phyloP scores from a whole-genome alignment of 495 filamentous ascomycete species.

The Parmelia sp. region DNA sequence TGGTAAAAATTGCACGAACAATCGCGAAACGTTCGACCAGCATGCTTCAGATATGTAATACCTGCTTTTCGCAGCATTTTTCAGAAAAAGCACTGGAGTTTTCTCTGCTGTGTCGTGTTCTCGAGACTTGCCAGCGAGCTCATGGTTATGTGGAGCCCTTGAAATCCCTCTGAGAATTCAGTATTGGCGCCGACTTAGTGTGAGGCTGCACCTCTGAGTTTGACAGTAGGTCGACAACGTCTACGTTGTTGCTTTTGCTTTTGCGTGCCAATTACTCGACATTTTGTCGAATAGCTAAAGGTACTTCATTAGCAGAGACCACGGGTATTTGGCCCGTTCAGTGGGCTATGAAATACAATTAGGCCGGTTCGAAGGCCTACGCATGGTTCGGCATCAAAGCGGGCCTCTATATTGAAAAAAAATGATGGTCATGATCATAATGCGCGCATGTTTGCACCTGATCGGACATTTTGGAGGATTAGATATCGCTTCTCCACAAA shows the following conservation, averaged over 20 bases:
- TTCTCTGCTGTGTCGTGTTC: neutral
- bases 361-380: neutral
- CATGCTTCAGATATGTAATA: neutral
- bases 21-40: neutral
- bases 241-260: neutral
- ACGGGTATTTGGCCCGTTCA: neutral
- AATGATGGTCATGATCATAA: neutral
- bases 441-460: neutral
- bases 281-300: neutral
- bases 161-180: neutral
- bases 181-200: neutral
- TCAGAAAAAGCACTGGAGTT: neutral
- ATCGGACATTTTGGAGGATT: constrained; percentile 15
- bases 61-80: neutral
- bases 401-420: neutral
- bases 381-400: neutral
- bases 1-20: neutral
- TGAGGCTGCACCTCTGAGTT: neutral
- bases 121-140: neutral
- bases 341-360: neutral
- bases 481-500: constrained; percentile 19
- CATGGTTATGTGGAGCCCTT: neutral
- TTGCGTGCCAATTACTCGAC: constrained; percentile 9
- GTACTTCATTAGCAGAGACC: neutral
- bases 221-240: neutral